Evolutionary conservation across 148 eudicot species (phyloP).

Genomic region (Camellia granthamiana): DNA sequence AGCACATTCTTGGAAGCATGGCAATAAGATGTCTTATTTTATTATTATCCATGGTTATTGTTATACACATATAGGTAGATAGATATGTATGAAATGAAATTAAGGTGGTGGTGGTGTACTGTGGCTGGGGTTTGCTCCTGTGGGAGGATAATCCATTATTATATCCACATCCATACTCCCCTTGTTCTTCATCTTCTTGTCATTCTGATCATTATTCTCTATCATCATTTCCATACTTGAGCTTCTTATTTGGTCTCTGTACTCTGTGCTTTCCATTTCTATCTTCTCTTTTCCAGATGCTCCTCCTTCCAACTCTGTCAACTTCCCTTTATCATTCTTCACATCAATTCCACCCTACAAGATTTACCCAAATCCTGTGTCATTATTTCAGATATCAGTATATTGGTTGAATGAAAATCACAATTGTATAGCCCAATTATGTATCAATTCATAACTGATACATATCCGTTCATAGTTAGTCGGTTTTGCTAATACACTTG

Average conservation of each 20-base stretch:
- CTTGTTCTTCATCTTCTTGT: not conserved
- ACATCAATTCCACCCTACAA: no score
- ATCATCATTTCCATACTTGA: not conserved
- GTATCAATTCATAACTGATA: no score
- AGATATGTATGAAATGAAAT: not conserved
- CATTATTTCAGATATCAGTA: no score
- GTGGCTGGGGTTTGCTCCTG: not conserved
- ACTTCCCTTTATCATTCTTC: no score
- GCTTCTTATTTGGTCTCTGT: not conserved
- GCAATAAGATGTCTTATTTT: not conserved
- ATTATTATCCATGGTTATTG: no score
- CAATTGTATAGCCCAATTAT: no score
- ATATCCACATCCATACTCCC: not conserved
- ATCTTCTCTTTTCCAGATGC: no score
- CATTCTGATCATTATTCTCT: not conserved
- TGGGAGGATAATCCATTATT: not conserved
- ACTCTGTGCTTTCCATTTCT: not conserved
- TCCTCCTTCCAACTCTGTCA: no score
- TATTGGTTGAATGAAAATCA: no score
- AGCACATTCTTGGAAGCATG: not conserved
- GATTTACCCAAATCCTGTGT: no score
- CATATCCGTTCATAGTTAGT: no score
- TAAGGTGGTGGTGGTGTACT: not conserved
- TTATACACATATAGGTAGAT: not conserved
- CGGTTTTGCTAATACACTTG: no score